phyloP scores from a whole-genome alignment of 2,329 filamentous ascomycete species.

The Claviceps sp. region DNA sequence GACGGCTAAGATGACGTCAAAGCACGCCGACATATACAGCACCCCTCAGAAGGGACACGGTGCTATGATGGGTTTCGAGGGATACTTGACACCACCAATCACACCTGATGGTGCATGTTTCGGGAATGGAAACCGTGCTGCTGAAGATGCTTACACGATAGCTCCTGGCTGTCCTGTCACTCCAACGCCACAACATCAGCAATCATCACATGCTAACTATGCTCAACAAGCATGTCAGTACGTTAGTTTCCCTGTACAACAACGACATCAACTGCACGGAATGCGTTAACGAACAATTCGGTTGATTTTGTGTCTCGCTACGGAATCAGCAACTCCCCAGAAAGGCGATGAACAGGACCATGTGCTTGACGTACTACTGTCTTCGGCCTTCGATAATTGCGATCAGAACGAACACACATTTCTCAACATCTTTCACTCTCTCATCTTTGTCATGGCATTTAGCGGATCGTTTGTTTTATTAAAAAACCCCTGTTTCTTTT shows the following conservation, averaged over 20 bases:
- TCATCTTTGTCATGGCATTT: conserved; percentile 32
- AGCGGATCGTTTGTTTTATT: conserved; percentile 25
- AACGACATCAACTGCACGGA: conserved; percentile 16
- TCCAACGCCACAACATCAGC: conserved; percentile 34
- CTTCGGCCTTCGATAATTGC: conserved; percentile 4
- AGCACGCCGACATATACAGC: conserved; percentile 52
- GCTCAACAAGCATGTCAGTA: conserved; percentile 23
- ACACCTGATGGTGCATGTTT: conserved; percentile 59
- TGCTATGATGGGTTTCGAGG: conserved; percentile 49
- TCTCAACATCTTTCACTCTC: neutral
- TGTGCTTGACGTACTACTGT: neutral
- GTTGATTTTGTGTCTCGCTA: neutral
- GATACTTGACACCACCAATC: conserved; percentile 75
- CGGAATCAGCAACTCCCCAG: neutral
- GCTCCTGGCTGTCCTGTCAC: conserved; percentile 48
- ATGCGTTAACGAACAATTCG: conserved; percentile 31
- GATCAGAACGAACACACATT: neutral
- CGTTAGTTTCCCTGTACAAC: conserved; percentile 23
- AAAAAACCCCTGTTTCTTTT: conserved; percentile 12
- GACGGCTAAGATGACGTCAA: conserved; percentile 36
- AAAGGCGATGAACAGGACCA: too few species aligned
- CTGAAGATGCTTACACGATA: conserved; percentile 33
- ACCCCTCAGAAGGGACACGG: conserved; percentile 68
- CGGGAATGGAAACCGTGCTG: conserved; percentile 22
- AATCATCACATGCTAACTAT: conserved; percentile 14